Percentiles rank a stretch among this genome's conserved stretches.
These are phyloP conservation scores for Pyrus betulifolia DNA, from an alignment of 306 rosid species.

Conservation along the genomic window DNA sequence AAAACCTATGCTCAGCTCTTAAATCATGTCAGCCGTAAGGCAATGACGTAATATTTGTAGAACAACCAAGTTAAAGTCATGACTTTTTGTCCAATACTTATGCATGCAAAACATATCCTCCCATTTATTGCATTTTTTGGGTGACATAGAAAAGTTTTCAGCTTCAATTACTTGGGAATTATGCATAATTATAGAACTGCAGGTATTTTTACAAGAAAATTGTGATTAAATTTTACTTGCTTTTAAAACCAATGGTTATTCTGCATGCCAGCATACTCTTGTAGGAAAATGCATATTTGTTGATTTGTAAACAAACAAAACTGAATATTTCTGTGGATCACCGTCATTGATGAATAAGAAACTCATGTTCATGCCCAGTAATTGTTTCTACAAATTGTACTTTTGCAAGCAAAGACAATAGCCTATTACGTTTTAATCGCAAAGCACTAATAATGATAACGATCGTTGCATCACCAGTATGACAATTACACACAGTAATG, in stretches of 20 bases:
- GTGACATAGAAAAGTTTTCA: too few relatives aligned
- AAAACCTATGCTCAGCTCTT: not conserved
- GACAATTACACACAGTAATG: not conserved
- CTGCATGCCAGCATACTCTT: not conserved
- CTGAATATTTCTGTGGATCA: not conserved
- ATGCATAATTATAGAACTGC: not conserved
- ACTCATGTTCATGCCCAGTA: not conserved
- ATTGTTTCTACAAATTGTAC: not conserved
- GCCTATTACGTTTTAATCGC: not conserved
- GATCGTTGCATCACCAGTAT: not conserved
- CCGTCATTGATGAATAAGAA: not conserved
- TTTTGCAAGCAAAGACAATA: not conserved
- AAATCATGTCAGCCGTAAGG: not conserved
- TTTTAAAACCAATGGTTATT: not conserved
- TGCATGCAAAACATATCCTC: not conserved
- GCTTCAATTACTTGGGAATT: not conserved
- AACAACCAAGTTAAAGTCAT: not conserved
- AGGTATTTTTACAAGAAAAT: too few relatives aligned
- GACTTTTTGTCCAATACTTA: too few relatives aligned
- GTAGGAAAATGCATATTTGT: not conserved
- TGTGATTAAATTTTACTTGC: too few relatives aligned
- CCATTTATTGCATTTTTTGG: not conserved
- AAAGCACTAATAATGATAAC: not conserved
- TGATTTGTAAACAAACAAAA: not conserved
- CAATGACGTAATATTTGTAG: not conserved